Base-by-base conservation (phyloP, 495 filamentous ascomycete species). In the Aspergillus campestris region DNA sequence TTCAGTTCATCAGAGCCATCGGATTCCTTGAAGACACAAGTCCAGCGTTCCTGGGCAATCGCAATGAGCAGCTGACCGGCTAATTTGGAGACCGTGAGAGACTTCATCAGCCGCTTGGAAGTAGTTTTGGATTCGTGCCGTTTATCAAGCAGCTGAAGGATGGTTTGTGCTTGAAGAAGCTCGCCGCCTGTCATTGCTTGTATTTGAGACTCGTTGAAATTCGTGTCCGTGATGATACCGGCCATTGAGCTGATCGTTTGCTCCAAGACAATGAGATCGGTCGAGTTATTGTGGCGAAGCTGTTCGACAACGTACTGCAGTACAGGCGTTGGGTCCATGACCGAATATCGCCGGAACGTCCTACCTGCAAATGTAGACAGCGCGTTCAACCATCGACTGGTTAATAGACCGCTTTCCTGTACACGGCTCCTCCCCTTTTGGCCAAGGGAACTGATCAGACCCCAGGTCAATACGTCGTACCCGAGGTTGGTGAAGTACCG, bases 391-490 rank as follows among this genome's bases (percentile, higher is more conserved):
- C 94, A 99, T 51, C 81, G 74, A 59, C 86, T 94, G 9, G 89
- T 94, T 29, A 92, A 69, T 53, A 97, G 77, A 28, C 91, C 89
- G 54, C 84, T 83, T 41, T 81, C 81, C 55, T 94, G 89, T 0
- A 86, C 83, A 44, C 89, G 78, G 47, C 83, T 84, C 52, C 87
- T 74, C 48, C 81, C 78, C 55, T 86, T 77, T 45, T 83, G 81
- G 41, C 87, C 82, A 34, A 91, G 72, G 0, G 83, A 80, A 55
- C 80, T 89, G 60, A 94, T 72, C n/a, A 94, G 72, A 33, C 80
- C 79, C 86, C 89, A 94, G 29, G 87, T 86, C 42, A 96, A 73
- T 34, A 96, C 85, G 59, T 99, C 94, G 57, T 95, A 95, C 1
- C 82, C 91, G 27, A 97, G 74, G 43, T 85, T 80, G 1, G 91